A percentile compares a stretch with the other conserved stretches of the same genome.
These are phyloP conservation scores for Pochonia chlamydosporia DNA, from an alignment of 2,329 filamentous ascomycete genomes.

Conservation along the genomic window DNA sequence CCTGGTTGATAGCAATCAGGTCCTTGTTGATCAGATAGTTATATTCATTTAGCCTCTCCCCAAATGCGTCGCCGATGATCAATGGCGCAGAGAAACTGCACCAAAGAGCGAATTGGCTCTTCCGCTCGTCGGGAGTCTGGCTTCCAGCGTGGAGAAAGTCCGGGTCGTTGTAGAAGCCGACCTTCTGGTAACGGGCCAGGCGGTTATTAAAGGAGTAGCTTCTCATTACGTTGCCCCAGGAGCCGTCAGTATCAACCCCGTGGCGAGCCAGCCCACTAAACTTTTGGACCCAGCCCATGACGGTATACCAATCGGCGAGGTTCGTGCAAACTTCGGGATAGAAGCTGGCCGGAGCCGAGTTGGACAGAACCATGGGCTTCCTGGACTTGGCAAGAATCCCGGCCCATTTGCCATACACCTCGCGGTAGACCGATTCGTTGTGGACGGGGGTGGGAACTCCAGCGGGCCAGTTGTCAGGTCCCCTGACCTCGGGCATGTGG, in stretches of 20 bases:
- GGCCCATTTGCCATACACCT: slow-evolving; percentile 37
- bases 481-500: slow-evolving; percentile 26
- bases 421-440: slow-evolving; percentile 14
- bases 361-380: slow-evolving; percentile 35
- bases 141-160: slow-evolving; percentile 31
- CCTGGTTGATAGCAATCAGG: slow-evolving; percentile 37
- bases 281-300: slow-evolving; percentile 36
- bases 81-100: slow-evolving; percentile 27
- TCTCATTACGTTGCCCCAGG: slow-evolving; percentile 41
- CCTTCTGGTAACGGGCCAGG: slow-evolving; percentile 31
- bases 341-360: slow-evolving; percentile 41
- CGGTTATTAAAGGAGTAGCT: slow-evolving; percentile 39
- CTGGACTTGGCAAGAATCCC: slow-evolving; percentile 27
- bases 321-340: slow-evolving; percentile 24
- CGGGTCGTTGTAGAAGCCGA: slow-evolving; percentile 32
- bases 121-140: slow-evolving; percentile 29
- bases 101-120: slow-evolving; percentile 30
- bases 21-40: slow-evolving; percentile 32
- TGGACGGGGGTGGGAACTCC: no score
- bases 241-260: slow-evolving; percentile 33
- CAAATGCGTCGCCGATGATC: slow-evolving; percentile 32
- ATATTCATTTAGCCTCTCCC: slow-evolving; percentile 25
- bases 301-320: slow-evolving; percentile 35
- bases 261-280: slow-evolving; percentile 38
- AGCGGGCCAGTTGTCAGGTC: no score